Percentiles rank a stretch among this genome's conserved stretches.
These are phyloP conservation scores for Zymoseptoria tritici DNA, from an alignment of 2,329 filamentous ascomycete species.

Conservation along the genomic window DNA sequence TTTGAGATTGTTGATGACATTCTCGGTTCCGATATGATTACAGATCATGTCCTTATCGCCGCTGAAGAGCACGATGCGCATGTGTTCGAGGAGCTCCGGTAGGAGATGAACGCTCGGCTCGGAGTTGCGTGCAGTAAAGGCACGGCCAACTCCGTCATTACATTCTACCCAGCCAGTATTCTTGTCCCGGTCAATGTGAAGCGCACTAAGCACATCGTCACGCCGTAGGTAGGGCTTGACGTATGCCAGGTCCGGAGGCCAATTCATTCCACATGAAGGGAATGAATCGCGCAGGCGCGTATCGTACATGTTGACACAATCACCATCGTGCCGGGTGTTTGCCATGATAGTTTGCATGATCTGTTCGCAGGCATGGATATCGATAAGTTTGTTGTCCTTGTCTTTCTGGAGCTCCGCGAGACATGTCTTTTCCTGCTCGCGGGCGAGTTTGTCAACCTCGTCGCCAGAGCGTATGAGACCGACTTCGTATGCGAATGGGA, in stretches of 20 bases:
- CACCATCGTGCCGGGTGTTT: conserved; percentile 47
- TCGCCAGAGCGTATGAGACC: conserved; percentile 63
- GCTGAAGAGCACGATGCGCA: conserved; percentile 82
- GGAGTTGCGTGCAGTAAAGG: conserved; percentile 65
- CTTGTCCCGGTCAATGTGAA: conserved; percentile 77
- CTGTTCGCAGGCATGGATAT: conserved; percentile 63
- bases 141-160: conserved; percentile 64
- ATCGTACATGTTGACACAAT: conserved; percentile 95
- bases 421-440: conserved; percentile 64
- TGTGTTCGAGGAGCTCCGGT: conserved; percentile 66
- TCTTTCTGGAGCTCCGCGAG: conserved; percentile 51
- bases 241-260: conserved; percentile 76
- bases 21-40: conserved; percentile 91
- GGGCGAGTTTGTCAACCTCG: conserved; percentile 58
- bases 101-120: conserved; percentile 66
- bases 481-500: conserved; percentile 71
- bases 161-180: conserved; percentile 89
- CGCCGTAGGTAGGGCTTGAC: conserved; percentile 81
- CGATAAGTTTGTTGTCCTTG: conserved; percentile 53
- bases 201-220: conserved; percentile 66
- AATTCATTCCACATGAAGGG: conserved; percentile 91
- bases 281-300: conserved; percentile 73
- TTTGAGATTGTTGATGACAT: conserved; percentile 78
- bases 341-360: conserved; percentile 68
- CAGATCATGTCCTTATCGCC: conserved; percentile 93